Evolutionary conservation across 2,329 filamentous ascomycete genomes (phyloP), one percentile per base, ranked within the genome.

Genomic region (Beauveria pseudobassiana): DNA sequence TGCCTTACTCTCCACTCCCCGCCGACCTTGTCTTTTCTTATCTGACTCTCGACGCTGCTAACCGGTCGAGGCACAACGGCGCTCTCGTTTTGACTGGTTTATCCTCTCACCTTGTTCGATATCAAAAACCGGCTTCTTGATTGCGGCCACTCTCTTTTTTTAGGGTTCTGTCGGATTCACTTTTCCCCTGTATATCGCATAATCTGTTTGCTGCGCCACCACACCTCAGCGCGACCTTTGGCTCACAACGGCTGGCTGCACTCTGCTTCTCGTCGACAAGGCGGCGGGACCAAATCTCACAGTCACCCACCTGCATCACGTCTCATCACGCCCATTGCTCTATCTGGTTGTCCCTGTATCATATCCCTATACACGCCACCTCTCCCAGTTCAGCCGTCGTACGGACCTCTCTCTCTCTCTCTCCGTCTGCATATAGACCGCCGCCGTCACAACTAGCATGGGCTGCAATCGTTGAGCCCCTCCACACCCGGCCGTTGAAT

Each of bases 1-100:
- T 34, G 30, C 59, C 59, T 59, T 59, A 55, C 61, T 63, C 64
- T 63, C 58, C 63, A 45, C 46, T 62, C 63, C 64, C 54, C 61
- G 51, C 57, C 18, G 42, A 20, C 38, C 46, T 48, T 45, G 55
- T 55, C 55, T 59, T 38, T 62, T 63, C 62, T 59, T 57, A 61
- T 64, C 61, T 59, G 34, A 55, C 56, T 42, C 50, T 59, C 45
- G 18, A 53, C 24, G 34, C 28, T 30, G 40, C 38, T 40, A 49
- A 40, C 49, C 40, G 40, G 46, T 48, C 30, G 28, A 56, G 51
- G 59, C 45, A 56, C 42, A 62, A 56, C 59, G 59, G 59, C 45
- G 42, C 51, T 45, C 30, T 38, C 49, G 38, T 46, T 50, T 60
- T 28, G 49, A 52, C 48, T 53, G 46, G 18, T 53, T 46, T 52